Evolutionary conservation across 768 basidiomycete genomes (phyloP).

Genomic region (Asterophora lycoperdoides): DNA sequence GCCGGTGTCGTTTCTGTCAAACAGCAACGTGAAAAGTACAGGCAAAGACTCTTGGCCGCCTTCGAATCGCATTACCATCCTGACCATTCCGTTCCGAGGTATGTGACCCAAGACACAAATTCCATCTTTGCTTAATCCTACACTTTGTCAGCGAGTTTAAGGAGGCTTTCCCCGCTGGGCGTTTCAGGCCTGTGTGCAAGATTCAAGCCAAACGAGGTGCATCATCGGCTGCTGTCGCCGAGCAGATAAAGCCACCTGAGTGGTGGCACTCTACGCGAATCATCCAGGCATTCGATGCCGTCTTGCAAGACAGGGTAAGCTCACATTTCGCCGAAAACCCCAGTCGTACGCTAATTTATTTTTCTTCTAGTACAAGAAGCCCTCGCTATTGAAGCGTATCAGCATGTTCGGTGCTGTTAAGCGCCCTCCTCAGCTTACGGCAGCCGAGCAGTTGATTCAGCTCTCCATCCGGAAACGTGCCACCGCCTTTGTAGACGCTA

Average conservation of each 20-base stretch:
- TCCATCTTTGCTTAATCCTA: slow-evolving; percentile 8
- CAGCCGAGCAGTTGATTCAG: slow-evolving; percentile 83
- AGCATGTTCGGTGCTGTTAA: slow-evolving; percentile 69
- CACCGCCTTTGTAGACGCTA: slow-evolving; percentile 90
- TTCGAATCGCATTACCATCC: slow-evolving; percentile 87
- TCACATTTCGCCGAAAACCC: neutral
- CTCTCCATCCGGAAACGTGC: slow-evolving; percentile 88
- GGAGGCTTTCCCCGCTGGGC: slow-evolving; percentile 89
- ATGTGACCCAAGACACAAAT: slow-evolving; percentile 5
- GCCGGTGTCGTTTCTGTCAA: slow-evolving; percentile 69
- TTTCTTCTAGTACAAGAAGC: slow-evolving; percentile 72
- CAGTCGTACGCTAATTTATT: slow-evolving; percentile 8
- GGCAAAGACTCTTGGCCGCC: slow-evolving; percentile 66
- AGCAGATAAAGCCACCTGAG: slow-evolving; percentile 83
- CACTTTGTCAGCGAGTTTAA: slow-evolving; percentile 74
- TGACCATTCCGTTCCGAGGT: slow-evolving; percentile 81
- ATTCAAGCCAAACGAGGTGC: slow-evolving; percentile 82
- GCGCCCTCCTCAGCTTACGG: slow-evolving; percentile 66
- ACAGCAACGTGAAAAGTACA: slow-evolving; percentile 77
- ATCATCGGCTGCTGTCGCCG: slow-evolving; percentile 77
- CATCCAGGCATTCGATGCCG: slow-evolving; percentile 84
- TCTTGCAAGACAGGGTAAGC: slow-evolving; percentile 77
- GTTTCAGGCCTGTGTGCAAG: slow-evolving; percentile 88
- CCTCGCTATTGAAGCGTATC: slow-evolving; percentile 81
- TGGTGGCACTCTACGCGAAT: slow-evolving; percentile 96